phyloP scores from a whole-genome alignment of 306 rosid genomes.

The Trichosanthes truncata region DNA sequence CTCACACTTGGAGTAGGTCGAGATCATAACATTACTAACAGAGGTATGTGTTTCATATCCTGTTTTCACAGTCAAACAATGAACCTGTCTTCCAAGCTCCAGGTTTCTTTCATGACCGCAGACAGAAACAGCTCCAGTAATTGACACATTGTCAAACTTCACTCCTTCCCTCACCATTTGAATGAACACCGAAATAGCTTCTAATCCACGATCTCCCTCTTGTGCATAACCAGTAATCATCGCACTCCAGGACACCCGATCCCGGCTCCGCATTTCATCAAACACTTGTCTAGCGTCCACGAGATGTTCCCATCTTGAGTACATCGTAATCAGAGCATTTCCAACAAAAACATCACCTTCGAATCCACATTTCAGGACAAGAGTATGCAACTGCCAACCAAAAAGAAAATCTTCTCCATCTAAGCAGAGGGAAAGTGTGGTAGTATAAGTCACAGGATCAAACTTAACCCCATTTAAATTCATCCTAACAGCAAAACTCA shows the following conservation, averaged over 20 bases:
- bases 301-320: slow-evolving; percentile 49
- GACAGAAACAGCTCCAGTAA: slow-evolving; percentile 72
- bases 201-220: slow-evolving; percentile 51
- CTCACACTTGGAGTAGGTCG: slow-evolving; percentile 59
- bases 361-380: slow-evolving; percentile 42
- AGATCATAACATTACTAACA: slow-evolving; percentile 69
- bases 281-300: slow-evolving; percentile 53
- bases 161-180: slow-evolving; percentile 57
- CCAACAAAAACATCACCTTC: slow-evolving; percentile 54
- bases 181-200: slow-evolving; percentile 41
- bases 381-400: slow-evolving; percentile 66
- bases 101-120: slow-evolving; percentile 54
- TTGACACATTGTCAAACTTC: slow-evolving; percentile 57
- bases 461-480: slow-evolving; percentile 38
- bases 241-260: slow-evolving; percentile 71
- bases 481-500: slow-evolving; percentile 47
- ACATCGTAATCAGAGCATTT: slow-evolving; percentile 66
- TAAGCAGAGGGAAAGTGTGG: slow-evolving; percentile 54
- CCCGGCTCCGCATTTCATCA: slow-evolving; percentile 51
- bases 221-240: slow-evolving; percentile 71
- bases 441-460: slow-evolving; percentile 58
- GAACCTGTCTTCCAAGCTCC: slow-evolving; percentile 58
- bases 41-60: slow-evolving; percentile 50
- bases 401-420: slow-evolving; percentile 35
- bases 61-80: slow-evolving; percentile 46